phyloP scores from a whole-genome alignment of 1,139 yeast species.

The Kurtzmaniella quercitrusa region DNA sequence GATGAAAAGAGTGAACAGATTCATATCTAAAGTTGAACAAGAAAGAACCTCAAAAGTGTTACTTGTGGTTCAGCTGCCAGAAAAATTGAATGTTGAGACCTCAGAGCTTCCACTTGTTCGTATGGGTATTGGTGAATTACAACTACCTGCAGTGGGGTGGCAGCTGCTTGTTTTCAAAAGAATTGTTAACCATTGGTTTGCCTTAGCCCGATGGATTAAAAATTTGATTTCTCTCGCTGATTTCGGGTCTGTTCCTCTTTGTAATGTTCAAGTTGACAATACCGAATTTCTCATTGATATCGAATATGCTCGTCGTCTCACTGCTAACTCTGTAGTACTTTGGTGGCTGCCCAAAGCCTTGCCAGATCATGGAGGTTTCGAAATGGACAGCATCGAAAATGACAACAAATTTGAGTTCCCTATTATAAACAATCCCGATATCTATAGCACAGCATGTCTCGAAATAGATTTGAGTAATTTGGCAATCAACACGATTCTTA shows the following conservation, averaged over 20 bases:
- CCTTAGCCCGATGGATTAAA: constrained; percentile 70
- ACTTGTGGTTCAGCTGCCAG: constrained; percentile 72
- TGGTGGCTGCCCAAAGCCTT: constrained; percentile 91
- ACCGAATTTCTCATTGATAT: constrained; percentile 79
- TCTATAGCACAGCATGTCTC: constrained; percentile 72
- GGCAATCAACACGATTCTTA: constrained; percentile 79
- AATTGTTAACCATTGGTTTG: constrained; percentile 65
- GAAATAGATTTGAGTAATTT: constrained; percentile 79
- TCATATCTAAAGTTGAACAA: constrained; percentile 56
- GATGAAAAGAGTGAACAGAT: constrained; percentile 50
- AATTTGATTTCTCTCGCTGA: constrained; percentile 63
- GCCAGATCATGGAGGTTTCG: constrained; percentile 86
- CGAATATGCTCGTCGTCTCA: constrained; percentile 75
- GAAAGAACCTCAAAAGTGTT: constrained; percentile 66
- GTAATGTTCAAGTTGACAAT: constrained; percentile 77
- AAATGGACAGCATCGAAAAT: constrained; percentile 51
- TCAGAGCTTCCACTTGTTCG: constrained; percentile 62
- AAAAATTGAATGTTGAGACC: constrained; percentile 39
- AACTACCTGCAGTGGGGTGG: constrained; percentile 85
- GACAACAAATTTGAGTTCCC: constrained; percentile 70
- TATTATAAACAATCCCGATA: constrained; percentile 70
- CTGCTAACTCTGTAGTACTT: constrained; percentile 60
- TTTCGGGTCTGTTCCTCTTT: constrained; percentile 78
- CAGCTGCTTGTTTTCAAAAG: constrained; percentile 67
- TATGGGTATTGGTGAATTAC: constrained; percentile 51